A percentile compares a stretch with the other conserved stretches of the same genome.
Evolutionary conservation across 108 stramenopile species (phyloP).

Genomic region (Bacterosira constricta): DNA sequence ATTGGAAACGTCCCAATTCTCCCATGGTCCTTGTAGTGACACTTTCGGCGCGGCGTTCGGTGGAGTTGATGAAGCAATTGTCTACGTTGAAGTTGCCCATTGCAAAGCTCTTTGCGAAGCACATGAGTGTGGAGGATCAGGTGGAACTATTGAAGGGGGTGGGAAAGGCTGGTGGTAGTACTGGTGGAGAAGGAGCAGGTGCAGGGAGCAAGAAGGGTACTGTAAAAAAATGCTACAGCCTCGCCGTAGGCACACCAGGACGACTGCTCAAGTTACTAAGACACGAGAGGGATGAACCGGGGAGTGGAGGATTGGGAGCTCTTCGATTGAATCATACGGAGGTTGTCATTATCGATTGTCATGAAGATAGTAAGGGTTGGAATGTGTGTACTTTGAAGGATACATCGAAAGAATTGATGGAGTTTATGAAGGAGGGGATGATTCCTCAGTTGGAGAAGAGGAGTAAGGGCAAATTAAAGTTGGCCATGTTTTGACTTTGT

Average conservation of each 20-base stretch:
- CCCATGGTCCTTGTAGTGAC: constrained; percentile 75
- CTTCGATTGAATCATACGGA: constrained; percentile 65
- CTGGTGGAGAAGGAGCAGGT: neutral
- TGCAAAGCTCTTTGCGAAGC: constrained; percentile 87
- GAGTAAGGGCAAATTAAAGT: constrained; percentile 52
- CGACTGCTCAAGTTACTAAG: constrained; percentile 57
- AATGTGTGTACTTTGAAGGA: constrained; percentile 86
- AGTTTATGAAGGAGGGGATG: constrained; percentile 64
- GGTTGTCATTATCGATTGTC: constrained; percentile 64
- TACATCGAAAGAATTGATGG: constrained; percentile 69
- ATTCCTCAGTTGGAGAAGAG: constrained; percentile 57
- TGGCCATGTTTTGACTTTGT: constrained; percentile 79
- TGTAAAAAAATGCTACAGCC: constrained; percentile 40
- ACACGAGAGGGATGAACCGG: constrained; percentile 23
- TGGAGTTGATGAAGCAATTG: constrained; percentile 73
- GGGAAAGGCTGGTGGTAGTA: neutral
- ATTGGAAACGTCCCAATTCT: constrained; percentile 56
- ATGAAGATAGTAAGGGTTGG: constrained; percentile 66
- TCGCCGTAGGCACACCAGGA: constrained; percentile 86
- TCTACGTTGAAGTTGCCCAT: constrained; percentile 62
- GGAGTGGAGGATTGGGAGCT: constrained; percentile 25
- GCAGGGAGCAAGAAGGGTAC: neutral
- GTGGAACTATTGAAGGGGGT: constrained; percentile 41
- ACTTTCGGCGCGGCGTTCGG: constrained; percentile 79
- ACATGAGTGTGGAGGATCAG: constrained; percentile 71